phyloP scores from a whole-genome alignment of 164 flowering plant genomes.

The Paratinospora sagittata region DNA sequence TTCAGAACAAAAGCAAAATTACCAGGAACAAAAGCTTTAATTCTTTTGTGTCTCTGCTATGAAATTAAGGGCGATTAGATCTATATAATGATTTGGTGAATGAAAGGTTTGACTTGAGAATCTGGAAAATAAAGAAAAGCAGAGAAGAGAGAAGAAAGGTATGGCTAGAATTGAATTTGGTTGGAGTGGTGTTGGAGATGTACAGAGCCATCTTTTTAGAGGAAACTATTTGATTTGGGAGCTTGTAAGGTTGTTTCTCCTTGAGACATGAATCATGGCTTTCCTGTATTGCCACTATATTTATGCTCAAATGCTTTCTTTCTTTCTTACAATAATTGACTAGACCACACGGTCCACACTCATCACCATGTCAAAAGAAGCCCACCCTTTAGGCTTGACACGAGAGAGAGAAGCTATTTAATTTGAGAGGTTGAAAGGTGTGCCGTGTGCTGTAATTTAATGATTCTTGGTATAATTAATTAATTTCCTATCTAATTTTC shows the following conservation, averaged over 20 bases:
- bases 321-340: not conserved
- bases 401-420: not conserved
- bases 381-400: no score
- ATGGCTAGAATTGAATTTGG: conserved; percentile 16
- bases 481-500: no score
- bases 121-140: not conserved
- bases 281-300: conserved; percentile 4
- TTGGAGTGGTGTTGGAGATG: not conserved
- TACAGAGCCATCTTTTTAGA: not conserved
- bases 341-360: no score
- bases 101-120: conserved; percentile 16
- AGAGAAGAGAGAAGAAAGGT: conserved; percentile 3
- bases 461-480: no score
- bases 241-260: not conserved
- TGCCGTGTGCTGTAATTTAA: no score
- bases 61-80: not conserved
- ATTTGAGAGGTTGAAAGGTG: not conserved
- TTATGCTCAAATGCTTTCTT: not conserved
- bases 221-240: not conserved
- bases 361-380: no score
- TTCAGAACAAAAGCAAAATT: not conserved
- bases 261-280: conserved; percentile 9
- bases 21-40: not conserved
- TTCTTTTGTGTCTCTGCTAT: not conserved
- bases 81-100: not conserved